Evolutionary conservation across 2,329 filamentous ascomycete genomes (phyloP).

Genomic region (Arachnomyces sp.): DNA sequence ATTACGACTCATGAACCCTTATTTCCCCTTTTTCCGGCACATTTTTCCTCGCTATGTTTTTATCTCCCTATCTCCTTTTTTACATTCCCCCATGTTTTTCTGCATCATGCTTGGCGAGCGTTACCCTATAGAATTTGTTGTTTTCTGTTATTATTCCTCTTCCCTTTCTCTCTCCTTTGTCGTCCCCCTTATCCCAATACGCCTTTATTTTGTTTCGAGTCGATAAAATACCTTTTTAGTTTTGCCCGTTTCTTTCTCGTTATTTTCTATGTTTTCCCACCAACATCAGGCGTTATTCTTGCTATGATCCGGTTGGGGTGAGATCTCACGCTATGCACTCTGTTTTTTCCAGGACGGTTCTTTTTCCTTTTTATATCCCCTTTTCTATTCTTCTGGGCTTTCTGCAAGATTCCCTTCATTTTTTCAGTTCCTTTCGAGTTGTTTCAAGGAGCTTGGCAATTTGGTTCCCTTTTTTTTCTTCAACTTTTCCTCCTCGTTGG

Average conservation of each 20-base stretch:
- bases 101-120: constrained; percentile 2
- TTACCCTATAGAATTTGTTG: background rate
- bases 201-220: constrained; percentile 7
- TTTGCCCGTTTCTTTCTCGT: background rate
- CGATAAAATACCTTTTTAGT: constrained; percentile 7
- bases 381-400: background rate
- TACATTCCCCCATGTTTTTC: constrained; percentile 8
- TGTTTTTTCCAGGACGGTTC: too few species aligned
- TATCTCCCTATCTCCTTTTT: constrained; percentile 18
- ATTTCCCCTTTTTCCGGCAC: constrained; percentile 16
- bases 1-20: constrained; percentile 16
- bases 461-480: constrained; percentile 7
- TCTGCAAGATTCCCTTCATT: constrained; percentile 1
- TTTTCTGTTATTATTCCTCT: background rate
- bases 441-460: constrained; percentile 2
- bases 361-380: background rate
- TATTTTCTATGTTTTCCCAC: too few species aligned
- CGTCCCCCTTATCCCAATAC: constrained; percentile 1
- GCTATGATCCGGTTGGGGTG: too few species aligned
- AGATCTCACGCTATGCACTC: too few species aligned
- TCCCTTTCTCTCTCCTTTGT: constrained; percentile 4
- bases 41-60: constrained; percentile 12
- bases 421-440: constrained; percentile 1
- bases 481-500: constrained; percentile 6
- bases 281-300: too few species aligned